Evolutionary conservation across 2,329 filamentous ascomycete species (phyloP), one percentile per base, ranked within the genome.

Genomic region (Basipetospora chlamydospora): DNA sequence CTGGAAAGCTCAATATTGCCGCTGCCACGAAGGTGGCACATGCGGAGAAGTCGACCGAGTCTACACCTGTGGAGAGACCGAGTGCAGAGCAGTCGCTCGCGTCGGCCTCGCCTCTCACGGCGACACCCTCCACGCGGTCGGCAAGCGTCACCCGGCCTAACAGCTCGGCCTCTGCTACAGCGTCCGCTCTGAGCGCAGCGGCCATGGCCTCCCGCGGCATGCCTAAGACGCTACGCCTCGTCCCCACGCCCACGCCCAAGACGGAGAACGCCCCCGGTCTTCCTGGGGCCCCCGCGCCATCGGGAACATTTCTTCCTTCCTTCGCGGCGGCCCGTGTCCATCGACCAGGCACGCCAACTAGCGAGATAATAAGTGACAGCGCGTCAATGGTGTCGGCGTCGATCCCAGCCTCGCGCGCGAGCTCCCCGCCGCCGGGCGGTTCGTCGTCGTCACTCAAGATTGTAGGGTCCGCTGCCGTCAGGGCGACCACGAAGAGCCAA

Each of bases 281-380:
- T 21, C 13, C 30, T 11, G 15, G 23, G 20, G 29, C 29, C 21
- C n/a, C n/a, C n/a, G n/a, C n/a, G 22, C 21, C 13, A 26, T 5
- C 9, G 22, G 11, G 22, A 16, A n/a, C n/a, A n/a, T n/a, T n/a
- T n/a, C 22, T 18, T 21, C 28, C 15, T 18, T 18, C 16, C 18
- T 23, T 5, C 33, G 22, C 28, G 25, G 26, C 28, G 12, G 26
- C 18, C 10, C 48, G 48, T 36, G 41, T 52, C 23, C 58, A 78
- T 39, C 63, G 70, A 6, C 80, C 82, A n/a, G 75, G 74, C 20
- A 86, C 81, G 1, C 80, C 82, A 0, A 70, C 61, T 1, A 86
- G 80, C 49, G 82, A 87, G 48, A 63, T 74, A 39, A 65, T 83
- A 25, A 85, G 80, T n/a, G 82, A 88, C 49, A 83, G 71, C 38